Percentiles rank a stretch among this genome's conserved stretches.
Evolutionary conservation across 148 eudicot genomes (phyloP).

Genomic region (Chenopodium formosanum): DNA sequence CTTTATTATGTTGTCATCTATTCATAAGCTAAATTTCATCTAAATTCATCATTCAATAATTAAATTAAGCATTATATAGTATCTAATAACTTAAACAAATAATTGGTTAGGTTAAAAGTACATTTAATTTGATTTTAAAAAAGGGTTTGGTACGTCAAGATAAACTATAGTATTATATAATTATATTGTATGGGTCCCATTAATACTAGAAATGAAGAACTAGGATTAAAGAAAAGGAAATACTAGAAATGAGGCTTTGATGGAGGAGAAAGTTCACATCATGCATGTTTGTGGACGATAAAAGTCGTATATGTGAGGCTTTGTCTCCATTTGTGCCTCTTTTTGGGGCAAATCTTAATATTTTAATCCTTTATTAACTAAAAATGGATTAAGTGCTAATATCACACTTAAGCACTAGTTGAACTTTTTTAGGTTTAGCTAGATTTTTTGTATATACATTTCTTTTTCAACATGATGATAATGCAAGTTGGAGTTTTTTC

Average conservation of each 20-base stretch:
- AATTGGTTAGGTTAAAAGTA: conserved; percentile 10
- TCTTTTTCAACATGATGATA: conserved; percentile 7
- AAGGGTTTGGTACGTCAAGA: conserved; percentile 11
- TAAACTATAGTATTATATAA: neutral
- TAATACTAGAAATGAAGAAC: conserved; percentile 4
- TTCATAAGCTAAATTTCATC: neutral
- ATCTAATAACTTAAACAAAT: neutral
- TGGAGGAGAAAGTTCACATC: conserved; percentile 20
- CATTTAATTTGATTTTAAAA: neutral
- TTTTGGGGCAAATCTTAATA: conserved; percentile 23
- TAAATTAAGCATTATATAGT: neutral
- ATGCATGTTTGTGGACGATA: conserved; percentile 21
- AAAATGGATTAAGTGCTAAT: conserved; percentile 13
- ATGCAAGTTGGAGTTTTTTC: neutral
- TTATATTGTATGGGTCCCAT: neutral
- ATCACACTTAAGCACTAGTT: conserved; percentile 19
- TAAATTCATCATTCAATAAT: neutral
- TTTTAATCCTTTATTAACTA: neutral
- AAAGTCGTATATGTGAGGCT: conserved; percentile 19
- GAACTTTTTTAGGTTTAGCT: neutral
- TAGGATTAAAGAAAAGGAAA: neutral
- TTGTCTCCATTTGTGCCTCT: conserved; percentile 18
- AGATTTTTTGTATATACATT: neutral
- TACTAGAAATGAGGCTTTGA: neutral
- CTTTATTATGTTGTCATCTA: neutral